A percentile compares a stretch with the other conserved stretches of the same genome.
phyloP scores from a whole-genome alignment of 2,329 filamentous ascomycete genomes.

The Monosporascus sp. region DNA sequence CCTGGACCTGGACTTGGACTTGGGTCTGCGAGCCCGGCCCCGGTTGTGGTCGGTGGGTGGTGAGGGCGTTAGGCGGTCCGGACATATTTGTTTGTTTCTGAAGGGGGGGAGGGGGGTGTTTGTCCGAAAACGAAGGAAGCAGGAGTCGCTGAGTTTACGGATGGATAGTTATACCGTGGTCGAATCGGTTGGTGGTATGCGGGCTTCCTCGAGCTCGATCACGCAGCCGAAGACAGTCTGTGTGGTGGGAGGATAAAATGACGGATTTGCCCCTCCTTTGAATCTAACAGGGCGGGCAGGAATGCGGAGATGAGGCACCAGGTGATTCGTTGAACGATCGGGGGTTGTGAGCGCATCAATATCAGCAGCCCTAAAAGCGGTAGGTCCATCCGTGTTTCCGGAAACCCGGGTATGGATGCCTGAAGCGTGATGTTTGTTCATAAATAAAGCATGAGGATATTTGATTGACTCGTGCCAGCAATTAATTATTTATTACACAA shows the following conservation, averaged over 20 bases:
- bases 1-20: slow-evolving; percentile 21
- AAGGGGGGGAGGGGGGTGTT: neutral
- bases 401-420: neutral
- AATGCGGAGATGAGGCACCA: too few relatives aligned
- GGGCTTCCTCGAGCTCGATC: too few relatives aligned
- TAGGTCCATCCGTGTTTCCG: neutral
- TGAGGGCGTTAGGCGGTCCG: slow-evolving; percentile 3
- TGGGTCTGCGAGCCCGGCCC: slow-evolving; percentile 27
- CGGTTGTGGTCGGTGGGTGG: slow-evolving; percentile 8
- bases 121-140: neutral
- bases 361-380: neutral
- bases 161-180: too few relatives aligned
- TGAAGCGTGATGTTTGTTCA: neutral
- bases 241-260: too few relatives aligned
- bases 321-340: too few relatives aligned
- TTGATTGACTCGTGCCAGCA: neutral
- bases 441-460: neutral
- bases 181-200: too few relatives aligned
- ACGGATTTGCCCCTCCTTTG: too few relatives aligned
- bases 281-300: too few relatives aligned
- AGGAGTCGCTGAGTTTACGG: too few relatives aligned
- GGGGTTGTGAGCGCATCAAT: neutral
- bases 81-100: slow-evolving; percentile 5
- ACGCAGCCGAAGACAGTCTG: too few relatives aligned
- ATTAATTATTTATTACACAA: neutral